Percentiles rank a stretch among this genome's conserved stretches.
phyloP scores from a whole-genome alignment of 2,329 filamentous ascomycete species.

The Metarhizium sp. region DNA sequence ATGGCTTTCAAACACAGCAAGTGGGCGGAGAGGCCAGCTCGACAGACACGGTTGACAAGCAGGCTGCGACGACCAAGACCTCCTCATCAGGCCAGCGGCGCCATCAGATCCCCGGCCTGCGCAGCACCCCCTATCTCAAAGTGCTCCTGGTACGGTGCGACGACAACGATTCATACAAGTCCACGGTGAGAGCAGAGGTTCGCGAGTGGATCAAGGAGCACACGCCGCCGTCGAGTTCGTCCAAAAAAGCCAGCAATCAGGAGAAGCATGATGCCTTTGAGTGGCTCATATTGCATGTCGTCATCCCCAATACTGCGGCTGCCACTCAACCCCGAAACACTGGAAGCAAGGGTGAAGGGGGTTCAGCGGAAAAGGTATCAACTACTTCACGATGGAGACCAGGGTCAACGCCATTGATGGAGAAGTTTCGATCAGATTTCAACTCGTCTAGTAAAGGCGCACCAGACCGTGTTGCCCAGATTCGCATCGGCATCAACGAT shows the following conservation, averaged over 20 bases:
- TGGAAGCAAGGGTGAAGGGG: conserved; percentile 44
- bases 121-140: conserved; percentile 90
- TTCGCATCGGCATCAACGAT: conserved; percentile 66
- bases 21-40: conserved; percentile 32
- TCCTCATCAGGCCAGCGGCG: conserved; percentile 43
- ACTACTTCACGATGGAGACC: conserved; percentile 67
- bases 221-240: conserved; percentile 48
- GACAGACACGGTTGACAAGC: conserved; percentile 27
- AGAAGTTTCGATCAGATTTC: conserved; percentile 86
- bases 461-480: conserved; percentile 73
- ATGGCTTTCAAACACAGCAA: conserved; percentile 52
- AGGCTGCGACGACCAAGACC: conserved; percentile 21
- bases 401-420: conserved; percentile 71
- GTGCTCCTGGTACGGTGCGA: conserved; percentile 84
- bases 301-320: conserved; percentile 75
- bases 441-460: conserved; percentile 62
- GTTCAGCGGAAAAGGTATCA: conserved; percentile 56
- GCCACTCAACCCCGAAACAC: conserved; percentile 62
- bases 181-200: conserved; percentile 64
- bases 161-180: conserved; percentile 91
- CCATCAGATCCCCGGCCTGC: conserved; percentile 90
- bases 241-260: conserved; percentile 51
- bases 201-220: conserved; percentile 86
- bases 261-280: conserved; percentile 96
- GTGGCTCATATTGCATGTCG: conserved; percentile 89